Evolutionary conservation across 441 rosid species (phyloP).

Genomic region (Lagerstroemia fauriei): DNA sequence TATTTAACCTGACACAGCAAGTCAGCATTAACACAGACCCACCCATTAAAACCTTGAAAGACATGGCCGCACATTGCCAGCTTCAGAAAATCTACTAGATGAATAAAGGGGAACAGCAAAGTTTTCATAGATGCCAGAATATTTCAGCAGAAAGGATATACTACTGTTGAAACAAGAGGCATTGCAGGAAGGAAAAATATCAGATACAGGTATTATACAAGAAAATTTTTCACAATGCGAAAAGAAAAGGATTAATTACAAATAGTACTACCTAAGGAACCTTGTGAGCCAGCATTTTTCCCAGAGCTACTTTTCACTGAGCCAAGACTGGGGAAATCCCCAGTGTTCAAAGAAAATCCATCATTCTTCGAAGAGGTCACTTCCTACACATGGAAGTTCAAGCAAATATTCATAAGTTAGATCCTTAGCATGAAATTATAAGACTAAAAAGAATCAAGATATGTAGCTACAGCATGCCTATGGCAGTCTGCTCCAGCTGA

Average conservation of each 20-base stretch:
- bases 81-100: neutral
- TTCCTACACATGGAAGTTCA: constrained; percentile 54
- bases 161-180: neutral
- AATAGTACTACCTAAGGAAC: constrained; percentile 31
- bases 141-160: neutral
- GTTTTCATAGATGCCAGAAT: neutral
- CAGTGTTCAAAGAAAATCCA: constrained; percentile 78
- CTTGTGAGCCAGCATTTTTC: constrained; percentile 59
- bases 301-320: constrained; percentile 66
- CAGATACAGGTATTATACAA: neutral
- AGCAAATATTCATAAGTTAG: constrained; percentile 18
- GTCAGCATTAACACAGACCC: neutral
- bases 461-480: neutral
- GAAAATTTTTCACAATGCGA: neutral
- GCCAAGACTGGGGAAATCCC: constrained; percentile 95
- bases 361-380: constrained; percentile 57
- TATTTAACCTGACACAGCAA: neutral
- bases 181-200: neutral
- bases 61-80: neutral
- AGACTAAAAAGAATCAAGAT: neutral
- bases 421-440: constrained; percentile 18
- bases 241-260: neutral
- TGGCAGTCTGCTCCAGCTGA: neutral
- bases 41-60: neutral
- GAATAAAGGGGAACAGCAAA: neutral